Conservation (phyloP, 2,329 filamentous ascomycete genomes). For the Proliferodiscus dingleyae region DNA sequence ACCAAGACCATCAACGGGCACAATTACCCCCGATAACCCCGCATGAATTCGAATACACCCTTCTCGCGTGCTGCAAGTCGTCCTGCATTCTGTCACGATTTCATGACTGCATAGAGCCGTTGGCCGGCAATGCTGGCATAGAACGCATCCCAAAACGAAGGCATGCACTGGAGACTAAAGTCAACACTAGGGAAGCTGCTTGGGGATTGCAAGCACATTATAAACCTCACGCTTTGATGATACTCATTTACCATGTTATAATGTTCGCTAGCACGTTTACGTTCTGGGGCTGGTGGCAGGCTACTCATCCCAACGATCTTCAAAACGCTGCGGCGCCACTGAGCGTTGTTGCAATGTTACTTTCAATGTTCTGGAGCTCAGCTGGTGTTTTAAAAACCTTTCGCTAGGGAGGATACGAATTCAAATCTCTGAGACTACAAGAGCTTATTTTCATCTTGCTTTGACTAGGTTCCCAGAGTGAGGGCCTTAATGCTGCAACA, state of each 20-base stretch:
- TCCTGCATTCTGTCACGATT: neutral
- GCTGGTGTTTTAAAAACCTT: conserved; percentile 1
- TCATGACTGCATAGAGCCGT: neutral
- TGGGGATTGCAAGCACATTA: neutral
- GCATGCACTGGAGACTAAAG: neutral
- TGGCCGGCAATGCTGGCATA: neutral
- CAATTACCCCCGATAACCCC: neutral
- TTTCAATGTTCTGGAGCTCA: conserved; percentile 4
- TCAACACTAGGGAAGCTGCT: neutral
- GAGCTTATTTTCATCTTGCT: no score
- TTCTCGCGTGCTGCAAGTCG: neutral
- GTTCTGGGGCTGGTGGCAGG: conserved; percentile 3
- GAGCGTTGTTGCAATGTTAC: neutral
- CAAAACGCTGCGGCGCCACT: conserved; percentile 3
- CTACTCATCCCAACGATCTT: neutral
- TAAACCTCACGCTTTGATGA: neutral
- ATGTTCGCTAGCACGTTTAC: conserved; percentile 1
- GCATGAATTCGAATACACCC: conserved; percentile 1
- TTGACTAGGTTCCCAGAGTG: conserved; percentile 9
- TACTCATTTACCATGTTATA: neutral
- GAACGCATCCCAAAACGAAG: conserved; percentile 1
- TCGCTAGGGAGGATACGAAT: no score
- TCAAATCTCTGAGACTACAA: no score
- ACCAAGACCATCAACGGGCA: neutral
- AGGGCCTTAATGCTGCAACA: conserved; percentile 14